Base-by-base conservation (phyloP, 192 early-diverging fungal genomes). In the Coemansia sp. region DNA sequence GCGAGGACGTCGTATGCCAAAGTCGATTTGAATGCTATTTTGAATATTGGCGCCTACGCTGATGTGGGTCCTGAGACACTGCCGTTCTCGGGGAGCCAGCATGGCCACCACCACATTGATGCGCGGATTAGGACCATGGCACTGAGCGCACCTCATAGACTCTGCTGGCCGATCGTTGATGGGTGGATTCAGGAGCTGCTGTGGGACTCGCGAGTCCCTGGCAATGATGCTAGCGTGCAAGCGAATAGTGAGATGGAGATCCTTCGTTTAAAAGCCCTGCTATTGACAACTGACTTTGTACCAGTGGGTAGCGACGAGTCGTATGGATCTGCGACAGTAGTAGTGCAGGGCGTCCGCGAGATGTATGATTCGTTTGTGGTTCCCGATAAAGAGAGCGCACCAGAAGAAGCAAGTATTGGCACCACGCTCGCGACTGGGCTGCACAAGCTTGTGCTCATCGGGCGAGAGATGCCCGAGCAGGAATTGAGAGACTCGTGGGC, bases 151-250 rank as follows among this genome's bases (percentile, higher is more conserved):
- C 85, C 86, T 0, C 69, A 69, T 6, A 64, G 68, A 3, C 65
- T 93, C 50, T 62, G 70, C 24, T 84, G 85, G 54, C n/a, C 75
- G 33, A 51, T 64, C n/a, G 71, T 93, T 16, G 90, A 95, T 46
- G 73, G 81, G 53, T 95, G 94, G 94, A 74, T 95, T 5, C 94
- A 92, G 67, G 69, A 76, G 48, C 69, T 95, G 41, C 73, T 89
- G 13, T 89, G 88, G 88, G 88, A 89, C 11, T 81, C 85, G 14
- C 74, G 72, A 4, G 78, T 89, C 27, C 87, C 88, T 6, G 70
- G 75, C 13, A 17, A 14, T 3, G 45, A 39, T 34, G 24, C 36
- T 5, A 46, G 40, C 19, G 16, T 33, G 4, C 27, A 40, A 44
- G 50, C 8, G 53, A 19, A 14, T 21, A 13, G 8, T 4, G 33